Percentiles rank a stretch among this genome's conserved stretches.
Evolutionary conservation across 2,329 filamentous ascomycete genomes (phyloP).

Genomic region (Calonectria montana): DNA sequence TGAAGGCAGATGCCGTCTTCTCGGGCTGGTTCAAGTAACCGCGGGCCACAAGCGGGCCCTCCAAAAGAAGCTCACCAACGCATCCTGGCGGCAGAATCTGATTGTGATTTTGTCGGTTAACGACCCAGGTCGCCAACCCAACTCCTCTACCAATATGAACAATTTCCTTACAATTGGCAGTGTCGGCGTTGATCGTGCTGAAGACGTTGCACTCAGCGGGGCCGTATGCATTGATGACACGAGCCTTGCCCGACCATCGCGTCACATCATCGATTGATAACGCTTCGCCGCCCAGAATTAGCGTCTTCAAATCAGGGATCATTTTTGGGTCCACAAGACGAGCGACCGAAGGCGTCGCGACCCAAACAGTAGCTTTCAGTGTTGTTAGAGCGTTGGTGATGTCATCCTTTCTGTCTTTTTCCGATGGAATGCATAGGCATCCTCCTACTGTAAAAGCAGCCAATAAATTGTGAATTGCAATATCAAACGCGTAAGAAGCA

Average conservation of each 20-base stretch:
- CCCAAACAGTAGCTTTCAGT: neutral
- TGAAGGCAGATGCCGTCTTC: neutral
- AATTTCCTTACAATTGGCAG: neutral
- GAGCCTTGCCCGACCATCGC: slow-evolving; percentile 24
- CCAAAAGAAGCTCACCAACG: slow-evolving; percentile 17
- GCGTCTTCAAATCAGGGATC: neutral
- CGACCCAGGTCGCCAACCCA: slow-evolving; percentile 12
- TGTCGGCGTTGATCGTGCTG: neutral
- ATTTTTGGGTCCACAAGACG: neutral
- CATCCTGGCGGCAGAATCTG: neutral
- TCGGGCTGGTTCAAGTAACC: neutral
- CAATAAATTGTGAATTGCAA: slow-evolving; percentile 22
- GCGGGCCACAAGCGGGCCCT: neutral
- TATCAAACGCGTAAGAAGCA: slow-evolving; percentile 31
- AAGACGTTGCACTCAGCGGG: slow-evolving; percentile 25
- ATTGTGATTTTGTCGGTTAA: slow-evolving; percentile 5
- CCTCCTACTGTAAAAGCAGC: slow-evolving; percentile 18
- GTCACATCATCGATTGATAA: neutral
- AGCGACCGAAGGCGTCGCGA: neutral
- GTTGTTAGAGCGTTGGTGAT: neutral
- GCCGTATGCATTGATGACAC: slow-evolving; percentile 30
- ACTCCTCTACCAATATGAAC: slow-evolving; percentile 4
- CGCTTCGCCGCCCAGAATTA: neutral
- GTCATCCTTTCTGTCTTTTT: neutral
- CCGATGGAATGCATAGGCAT: slow-evolving; percentile 24